Base-by-base conservation (phyloP, 2,329 filamentous ascomycete species). In the Fusarium sacchari region DNA sequence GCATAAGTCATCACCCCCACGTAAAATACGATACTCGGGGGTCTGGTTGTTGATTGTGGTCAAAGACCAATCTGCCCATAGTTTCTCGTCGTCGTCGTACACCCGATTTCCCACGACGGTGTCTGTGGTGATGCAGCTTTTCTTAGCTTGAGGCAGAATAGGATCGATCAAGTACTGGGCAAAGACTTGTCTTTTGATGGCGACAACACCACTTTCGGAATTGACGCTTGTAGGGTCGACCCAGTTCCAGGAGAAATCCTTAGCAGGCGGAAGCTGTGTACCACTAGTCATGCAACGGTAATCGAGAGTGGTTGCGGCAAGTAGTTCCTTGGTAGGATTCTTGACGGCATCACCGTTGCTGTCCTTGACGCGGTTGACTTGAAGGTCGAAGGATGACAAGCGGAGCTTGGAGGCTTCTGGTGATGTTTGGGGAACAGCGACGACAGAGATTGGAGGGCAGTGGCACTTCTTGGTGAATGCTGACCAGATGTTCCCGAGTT, bases 11-110 rank as follows among this genome's bases (percentile, higher is more conserved):
- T 22, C 3, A 1, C 7, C 0, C 37, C 1, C 18, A 3, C 37
- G 7, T 2, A 0, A 3, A 3, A 22, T 3, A 2, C 30, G 26
- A 28, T 6, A 14, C 0, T 47, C 4, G 24, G 44, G 44, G 0
- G 3, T 22, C 12, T 47, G 26, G 26, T 47, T 47, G 18, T 47
- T 10, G 12, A 7, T 47, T 5, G 44, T 47, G 26, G 44, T 0
- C 0, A 47, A 3, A 0, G 26, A 30, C 44, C 44, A 47, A 0
- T 22, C 44, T 1, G 18, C 44, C 44, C 44, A 46, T 5, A 46
- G 18, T 22, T 46, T 44, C 42, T 17, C 34, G 34, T 18, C 10
- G 17, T 10, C 34, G 8, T 3, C n/a, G n/a, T n/a, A n/a, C n/a
- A n/a, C n/a, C 17, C 36, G 37, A 39, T 39, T 6, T 39, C 37